Evolutionary conservation across 1,139 yeast genomes (phyloP), one percentile per base, ranked within the genome.

Genomic region (Suhomyces kunorum): DNA sequence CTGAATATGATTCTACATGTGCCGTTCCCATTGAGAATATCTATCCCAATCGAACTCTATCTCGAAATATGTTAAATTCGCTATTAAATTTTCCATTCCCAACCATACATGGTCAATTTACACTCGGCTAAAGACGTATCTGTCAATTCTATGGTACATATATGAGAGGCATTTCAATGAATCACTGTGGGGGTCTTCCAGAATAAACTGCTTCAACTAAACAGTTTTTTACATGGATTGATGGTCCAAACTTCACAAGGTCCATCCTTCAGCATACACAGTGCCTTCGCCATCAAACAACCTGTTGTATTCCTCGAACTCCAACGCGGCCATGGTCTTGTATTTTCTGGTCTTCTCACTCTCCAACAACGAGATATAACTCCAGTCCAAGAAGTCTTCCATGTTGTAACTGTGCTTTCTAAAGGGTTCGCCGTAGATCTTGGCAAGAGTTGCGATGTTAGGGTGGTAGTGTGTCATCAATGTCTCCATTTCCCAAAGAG

Each of bases 301-400:
- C 4, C 49, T 48, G 28, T 67, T 72, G 65, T 76, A 78, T 40
- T 64, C 68, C 49, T 88, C 96, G 56, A 76, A 86, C 59, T 92
- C 98, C 37, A 89, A 64, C 0, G 95, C 88, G 4, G 95, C 87
- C 50, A 78, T 76, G 4, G 78, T 74, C 56, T 81, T 84, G 55
- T 87, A 73, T 48, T 67, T 82, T 63, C 95, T 83, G 16, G 73
- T 72, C 44, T 76, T 67, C 61, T 92, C 98, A 48, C 88, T 82
- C 19, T 81, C 85, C 52, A 89, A 62, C 46, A 92, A 72, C 8
- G 89, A 76, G 40, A 74, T 70, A 58, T 90, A 92, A 42, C 84
- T 82, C 88, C 96, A 92, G 61, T 90, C 96, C 56, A 92, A 68
- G 66, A 92, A 92, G 61, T 92, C 98, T 58, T 92, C 98, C 71